phyloP scores from a whole-genome alignment of 2,329 filamentous ascomycete genomes.

The Ophiocordyceps camponoti-saundersi region DNA sequence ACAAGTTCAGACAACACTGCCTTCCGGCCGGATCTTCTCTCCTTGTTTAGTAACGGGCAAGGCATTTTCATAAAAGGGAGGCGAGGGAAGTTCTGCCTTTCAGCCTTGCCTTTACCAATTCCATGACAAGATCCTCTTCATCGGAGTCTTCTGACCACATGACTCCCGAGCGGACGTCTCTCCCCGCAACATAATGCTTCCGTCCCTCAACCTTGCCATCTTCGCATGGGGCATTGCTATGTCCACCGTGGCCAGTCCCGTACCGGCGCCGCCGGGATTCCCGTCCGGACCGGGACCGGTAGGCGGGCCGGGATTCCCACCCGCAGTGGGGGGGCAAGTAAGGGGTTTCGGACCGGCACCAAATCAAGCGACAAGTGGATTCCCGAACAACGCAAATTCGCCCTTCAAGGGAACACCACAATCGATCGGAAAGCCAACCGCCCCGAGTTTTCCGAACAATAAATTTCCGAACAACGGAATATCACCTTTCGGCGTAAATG shows the following conservation, averaged over 20 bases:
- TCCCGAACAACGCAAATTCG: too few species aligned
- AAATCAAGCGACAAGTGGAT: too few species aligned
- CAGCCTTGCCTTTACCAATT: background rate
- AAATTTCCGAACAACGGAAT: too few species aligned
- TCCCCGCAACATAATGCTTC: background rate
- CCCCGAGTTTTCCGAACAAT: too few species aligned
- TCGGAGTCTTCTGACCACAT: background rate
- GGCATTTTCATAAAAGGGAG: background rate
- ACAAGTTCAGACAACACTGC: background rate
- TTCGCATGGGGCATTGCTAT: background rate
- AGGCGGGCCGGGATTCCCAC: too few species aligned
- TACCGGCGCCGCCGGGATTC: background rate
- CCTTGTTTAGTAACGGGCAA: background rate
- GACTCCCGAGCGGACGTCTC: background rate
- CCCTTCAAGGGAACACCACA: too few species aligned
- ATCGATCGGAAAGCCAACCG: too few species aligned
- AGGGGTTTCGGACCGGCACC: too few species aligned
- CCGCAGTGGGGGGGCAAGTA: too few species aligned
- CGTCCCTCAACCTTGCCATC: background rate
- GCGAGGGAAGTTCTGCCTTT: background rate
- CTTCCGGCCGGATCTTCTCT: background rate
- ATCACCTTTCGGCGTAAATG: too few species aligned
- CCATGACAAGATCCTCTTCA: background rate
- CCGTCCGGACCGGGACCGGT: too few species aligned
- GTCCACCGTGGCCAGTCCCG: background rate